Percentiles rank a stretch among this genome's conserved stretches.
These are phyloP conservation scores for Coemansia sp. DNA, from an alignment of 192 early-diverging fungal genomes.

Conservation along the genomic window DNA sequence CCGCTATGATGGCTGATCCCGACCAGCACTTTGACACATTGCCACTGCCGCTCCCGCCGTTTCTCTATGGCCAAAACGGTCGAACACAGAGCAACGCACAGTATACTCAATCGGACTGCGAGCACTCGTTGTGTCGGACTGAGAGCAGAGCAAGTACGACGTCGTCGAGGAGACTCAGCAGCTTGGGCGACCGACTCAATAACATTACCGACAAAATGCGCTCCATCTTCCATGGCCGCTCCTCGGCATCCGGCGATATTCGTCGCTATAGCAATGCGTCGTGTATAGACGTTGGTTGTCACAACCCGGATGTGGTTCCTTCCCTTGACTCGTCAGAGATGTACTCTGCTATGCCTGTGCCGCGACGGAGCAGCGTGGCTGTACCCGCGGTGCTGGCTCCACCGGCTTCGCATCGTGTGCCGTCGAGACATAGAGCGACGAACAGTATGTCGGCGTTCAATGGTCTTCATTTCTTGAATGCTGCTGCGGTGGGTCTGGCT, in stretches of 20 bases:
- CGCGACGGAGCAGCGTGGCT: not conserved
- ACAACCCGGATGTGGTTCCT: not conserved
- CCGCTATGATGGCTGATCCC: not conserved
- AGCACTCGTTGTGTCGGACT: not conserved
- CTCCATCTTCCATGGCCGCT: constrained; percentile 36
- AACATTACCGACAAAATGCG: constrained; percentile 36
- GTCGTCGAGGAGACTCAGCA: constrained; percentile 3
- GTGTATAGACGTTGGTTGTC: not conserved
- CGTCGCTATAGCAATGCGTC: not conserved
- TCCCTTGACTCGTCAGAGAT: not conserved
- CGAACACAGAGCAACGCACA: not conserved
- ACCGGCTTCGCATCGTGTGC: not conserved
- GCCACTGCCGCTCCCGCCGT: not conserved
- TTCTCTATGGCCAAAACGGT: not conserved
- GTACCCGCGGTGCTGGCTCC: not conserved
- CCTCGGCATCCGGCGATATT: not conserved
- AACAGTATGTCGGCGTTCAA: constrained; percentile 3
- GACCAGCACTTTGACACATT: not conserved
- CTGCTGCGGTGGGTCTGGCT: not conserved
- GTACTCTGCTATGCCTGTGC: not conserved
- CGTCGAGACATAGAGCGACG: constrained; percentile 1
- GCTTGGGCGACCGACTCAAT: constrained; percentile 18
- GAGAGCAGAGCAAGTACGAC: not conserved
- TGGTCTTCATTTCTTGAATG: not conserved
- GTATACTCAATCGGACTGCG: not conserved